These are phyloP conservation scores for Ceratobasidium sp. DNA, from an alignment of 1,284 basidiomycete genomes.

Conservation along the genomic window DNA sequence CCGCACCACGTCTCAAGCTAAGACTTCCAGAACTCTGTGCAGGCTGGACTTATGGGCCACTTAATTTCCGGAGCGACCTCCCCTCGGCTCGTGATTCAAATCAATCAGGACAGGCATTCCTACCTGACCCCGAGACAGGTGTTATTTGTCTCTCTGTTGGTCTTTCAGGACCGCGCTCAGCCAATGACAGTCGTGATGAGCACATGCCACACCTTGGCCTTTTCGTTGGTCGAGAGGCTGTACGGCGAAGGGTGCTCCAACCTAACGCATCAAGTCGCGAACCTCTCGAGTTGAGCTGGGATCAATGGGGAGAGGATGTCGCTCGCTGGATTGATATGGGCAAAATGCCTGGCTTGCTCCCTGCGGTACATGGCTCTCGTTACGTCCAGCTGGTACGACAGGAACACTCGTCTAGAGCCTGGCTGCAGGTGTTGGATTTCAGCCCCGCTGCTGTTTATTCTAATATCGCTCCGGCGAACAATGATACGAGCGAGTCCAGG, in stretches of 20 bases:
- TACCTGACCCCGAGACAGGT: slow-evolving; percentile 23
- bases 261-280: background rate
- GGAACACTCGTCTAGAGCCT: slow-evolving; percentile 1
- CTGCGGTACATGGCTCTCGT: slow-evolving; percentile 26
- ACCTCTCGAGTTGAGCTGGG: slow-evolving; percentile 7
- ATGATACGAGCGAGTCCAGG: background rate
- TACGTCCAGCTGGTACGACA: slow-evolving; percentile 19
- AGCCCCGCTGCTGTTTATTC: background rate
- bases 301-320: slow-evolving; percentile 23
- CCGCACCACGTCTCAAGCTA: slow-evolving; percentile 25
- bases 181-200: background rate
- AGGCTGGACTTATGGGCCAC: slow-evolving; percentile 26
- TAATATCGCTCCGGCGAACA: background rate
- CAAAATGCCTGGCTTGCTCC: slow-evolving; percentile 18
- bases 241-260: background rate
- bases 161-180: slow-evolving; percentile 10
- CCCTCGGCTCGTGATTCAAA: slow-evolving; percentile 20
- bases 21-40: slow-evolving; percentile 26
- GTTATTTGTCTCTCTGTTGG: slow-evolving; percentile 26
- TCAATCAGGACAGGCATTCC: slow-evolving; percentile 6
- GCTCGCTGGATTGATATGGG: slow-evolving; percentile 35
- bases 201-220: slow-evolving; percentile 21
- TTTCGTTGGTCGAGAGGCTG: slow-evolving; percentile 21
- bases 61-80: slow-evolving; percentile 37
- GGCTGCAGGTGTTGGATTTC: slow-evolving; percentile 34